These are phyloP conservation scores for Seminavis robusta DNA, from an alignment of 108 stramenopile species.

Conservation along the genomic window DNA sequence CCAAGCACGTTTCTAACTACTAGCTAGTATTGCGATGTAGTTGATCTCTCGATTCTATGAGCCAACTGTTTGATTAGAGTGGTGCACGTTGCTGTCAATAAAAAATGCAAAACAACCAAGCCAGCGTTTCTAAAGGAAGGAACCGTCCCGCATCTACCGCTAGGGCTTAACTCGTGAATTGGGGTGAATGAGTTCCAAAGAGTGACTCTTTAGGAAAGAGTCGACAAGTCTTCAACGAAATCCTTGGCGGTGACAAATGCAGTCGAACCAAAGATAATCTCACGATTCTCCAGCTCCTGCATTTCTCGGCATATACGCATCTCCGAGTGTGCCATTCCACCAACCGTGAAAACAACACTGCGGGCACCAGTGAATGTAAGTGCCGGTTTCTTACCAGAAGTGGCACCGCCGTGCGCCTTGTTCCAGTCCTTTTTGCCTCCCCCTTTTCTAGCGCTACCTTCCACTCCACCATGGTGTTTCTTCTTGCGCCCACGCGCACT, in stretches of 20 bases:
- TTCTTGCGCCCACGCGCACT: conserved; percentile 17
- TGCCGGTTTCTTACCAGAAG: conserved; percentile 36
- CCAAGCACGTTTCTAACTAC: too few relatives aligned
- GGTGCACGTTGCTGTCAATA: too few relatives aligned
- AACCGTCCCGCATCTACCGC: too few relatives aligned
- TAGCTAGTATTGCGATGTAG: too few relatives aligned
- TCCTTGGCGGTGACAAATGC: conserved; percentile 62
- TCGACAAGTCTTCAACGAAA: conserved; percentile 54
- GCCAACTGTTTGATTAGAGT: too few relatives aligned
- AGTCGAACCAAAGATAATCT: conserved; percentile 83
- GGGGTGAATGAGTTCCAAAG: too few relatives aligned
- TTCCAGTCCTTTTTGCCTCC: conserved; percentile 32
- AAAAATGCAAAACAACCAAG: too few relatives aligned
- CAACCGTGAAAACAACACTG: conserved; percentile 84
- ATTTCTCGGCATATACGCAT: conserved; percentile 78
- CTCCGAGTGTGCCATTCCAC: conserved; percentile 87
- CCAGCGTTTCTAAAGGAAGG: too few relatives aligned
- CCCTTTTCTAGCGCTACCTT: conserved; percentile 21
- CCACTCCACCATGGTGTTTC: conserved; percentile 19
- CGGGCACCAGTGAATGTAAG: conserved; percentile 55
- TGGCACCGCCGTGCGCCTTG: conserved; percentile 21
- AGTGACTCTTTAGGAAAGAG: too few relatives aligned
- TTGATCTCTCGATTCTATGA: too few relatives aligned
- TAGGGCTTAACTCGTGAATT: too few relatives aligned
- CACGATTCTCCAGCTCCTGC: conserved; percentile 62